Evolutionary conservation across 805 yeast genomes (phyloP).

Genomic region (Wickerhamomyces bovis): DNA sequence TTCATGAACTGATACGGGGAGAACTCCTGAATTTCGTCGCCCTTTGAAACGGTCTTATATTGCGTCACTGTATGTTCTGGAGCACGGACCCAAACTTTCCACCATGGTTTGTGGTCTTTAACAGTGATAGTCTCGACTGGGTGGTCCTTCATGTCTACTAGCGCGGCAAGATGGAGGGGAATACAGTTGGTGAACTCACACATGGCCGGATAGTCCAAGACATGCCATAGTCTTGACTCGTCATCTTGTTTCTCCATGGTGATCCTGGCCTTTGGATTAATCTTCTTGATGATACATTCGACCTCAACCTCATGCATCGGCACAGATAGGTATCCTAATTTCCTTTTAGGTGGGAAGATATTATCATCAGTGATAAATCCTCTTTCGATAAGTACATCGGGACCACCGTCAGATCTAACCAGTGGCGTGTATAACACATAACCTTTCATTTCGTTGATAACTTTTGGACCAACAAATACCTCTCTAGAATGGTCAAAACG

Average conservation of each 20-base stretch:
- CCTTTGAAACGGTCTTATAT: conserved; percentile 2
- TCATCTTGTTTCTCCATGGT: conserved; percentile 69
- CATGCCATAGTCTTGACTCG: conserved; percentile 65
- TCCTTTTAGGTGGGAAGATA: conserved; percentile 48
- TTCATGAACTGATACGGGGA: conserved; percentile 53
- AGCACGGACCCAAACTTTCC: conserved; percentile 23
- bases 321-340: conserved; percentile 60
- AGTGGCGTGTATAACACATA: conserved; percentile 80
- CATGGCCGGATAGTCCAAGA: conserved; percentile 80
- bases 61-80: conserved; percentile 8
- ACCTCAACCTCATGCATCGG: conserved; percentile 61
- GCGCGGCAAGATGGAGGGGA: conserved; percentile 72
- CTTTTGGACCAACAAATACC: conserved; percentile 86
- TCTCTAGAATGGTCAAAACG: conserved; percentile 79
- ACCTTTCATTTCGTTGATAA: conserved; percentile 67
- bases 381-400: conserved; percentile 75
- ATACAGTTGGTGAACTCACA: conserved; percentile 56
- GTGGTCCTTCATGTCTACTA: conserved; percentile 61
- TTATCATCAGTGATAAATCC: conserved; percentile 85
- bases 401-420: conserved; percentile 64
- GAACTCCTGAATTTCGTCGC: conserved; percentile 32
- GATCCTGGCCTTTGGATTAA: conserved; percentile 53
- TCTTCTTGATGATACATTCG: conserved; percentile 66
- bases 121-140: conserved; percentile 36
- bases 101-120: conserved; percentile 22